Evolutionary conservation across 805 yeast species (phyloP).

Genomic region (Dipodascopsis uninucleata): DNA sequence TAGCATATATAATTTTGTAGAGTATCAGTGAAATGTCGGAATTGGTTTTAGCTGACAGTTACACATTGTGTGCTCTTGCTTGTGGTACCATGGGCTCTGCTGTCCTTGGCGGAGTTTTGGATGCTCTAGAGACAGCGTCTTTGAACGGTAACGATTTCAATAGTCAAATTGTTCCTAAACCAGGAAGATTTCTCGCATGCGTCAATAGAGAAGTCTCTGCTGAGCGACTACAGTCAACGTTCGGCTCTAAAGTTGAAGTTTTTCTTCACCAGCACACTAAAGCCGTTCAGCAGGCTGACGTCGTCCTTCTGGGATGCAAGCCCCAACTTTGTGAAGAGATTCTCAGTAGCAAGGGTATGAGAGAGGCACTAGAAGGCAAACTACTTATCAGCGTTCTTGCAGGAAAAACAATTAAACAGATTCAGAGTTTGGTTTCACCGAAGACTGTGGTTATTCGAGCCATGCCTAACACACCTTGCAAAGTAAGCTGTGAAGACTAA

Average conservation of each 20-base stretch:
- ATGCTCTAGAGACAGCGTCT: conserved; percentile 36
- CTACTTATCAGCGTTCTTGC: conserved; percentile 81
- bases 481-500: conserved; percentile 5
- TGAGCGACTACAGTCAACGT: conserved; percentile 46
- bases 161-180: conserved; percentile 49
- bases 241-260: conserved; percentile 51
- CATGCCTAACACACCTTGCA: conserved; percentile 91
- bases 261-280: conserved; percentile 47
- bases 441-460: conserved; percentile 67
- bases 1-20: no score
- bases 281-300: conserved; percentile 62
- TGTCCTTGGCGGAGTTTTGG: conserved; percentile 72
- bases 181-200: conserved; percentile 73
- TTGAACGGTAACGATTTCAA: conserved; percentile 7
- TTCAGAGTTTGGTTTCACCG: conserved; percentile 43
- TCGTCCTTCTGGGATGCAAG: conserved; percentile 80
- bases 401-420: conserved; percentile 80
- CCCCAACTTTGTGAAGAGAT: conserved; percentile 73
- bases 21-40: no score
- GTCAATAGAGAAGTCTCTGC: conserved; percentile 55
- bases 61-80: conserved; percentile 66
- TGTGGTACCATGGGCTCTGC: conserved; percentile 97
- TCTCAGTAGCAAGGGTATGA: conserved; percentile 45
- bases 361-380: conserved; percentile 46
- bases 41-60: no score